phyloP scores from a whole-genome alignment of 768 basidiomycete genomes.

The Mycena olivaceomarginata region DNA sequence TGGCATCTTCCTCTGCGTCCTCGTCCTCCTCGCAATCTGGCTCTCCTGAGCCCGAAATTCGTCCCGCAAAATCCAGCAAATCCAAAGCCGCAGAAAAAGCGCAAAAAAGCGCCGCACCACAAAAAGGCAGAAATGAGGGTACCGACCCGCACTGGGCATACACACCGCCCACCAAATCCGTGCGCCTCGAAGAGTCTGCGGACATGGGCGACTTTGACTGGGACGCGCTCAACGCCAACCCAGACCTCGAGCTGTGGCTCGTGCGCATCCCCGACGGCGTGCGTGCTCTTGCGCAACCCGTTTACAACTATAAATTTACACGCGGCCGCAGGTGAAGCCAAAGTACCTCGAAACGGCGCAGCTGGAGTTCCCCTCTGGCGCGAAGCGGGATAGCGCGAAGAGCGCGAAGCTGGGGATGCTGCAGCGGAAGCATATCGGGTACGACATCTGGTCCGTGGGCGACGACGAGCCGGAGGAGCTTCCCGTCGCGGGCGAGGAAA shows the following conservation, averaged over 20 bases:
- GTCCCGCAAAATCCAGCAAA: slow-evolving; percentile 50
- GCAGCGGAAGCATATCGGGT: slow-evolving; percentile 71
- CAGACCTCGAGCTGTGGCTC: slow-evolving; percentile 83
- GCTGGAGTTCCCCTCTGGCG: slow-evolving; percentile 65
- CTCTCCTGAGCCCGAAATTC: slow-evolving; percentile 32
- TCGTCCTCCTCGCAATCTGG: slow-evolving; percentile 35
- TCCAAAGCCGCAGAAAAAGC: slow-evolving; percentile 45
- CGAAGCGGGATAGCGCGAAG: slow-evolving; percentile 46
- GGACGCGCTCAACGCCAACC: slow-evolving; percentile 73
- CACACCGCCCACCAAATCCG: slow-evolving; percentile 72
- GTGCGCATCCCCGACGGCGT: slow-evolving; percentile 83
- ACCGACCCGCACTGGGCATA: slow-evolving; percentile 76
- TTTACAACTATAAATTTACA: slow-evolving; percentile 13
- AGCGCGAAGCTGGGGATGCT: slow-evolving; percentile 69
- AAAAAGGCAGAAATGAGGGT: slow-evolving; percentile 71
- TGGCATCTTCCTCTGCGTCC: slow-evolving; percentile 41
- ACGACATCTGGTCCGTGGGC: slow-evolving; percentile 81
- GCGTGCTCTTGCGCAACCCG: slow-evolving; percentile 50
- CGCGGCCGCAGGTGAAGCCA: slow-evolving; percentile 71
- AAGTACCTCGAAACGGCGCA: slow-evolving; percentile 75
- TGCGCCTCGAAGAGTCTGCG: slow-evolving; percentile 65
- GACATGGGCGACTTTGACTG: slow-evolving; percentile 80
- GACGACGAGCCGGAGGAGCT: slow-evolving; percentile 57
- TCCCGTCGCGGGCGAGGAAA: slow-evolving; percentile 76
- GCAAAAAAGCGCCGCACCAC: slow-evolving; percentile 36